These are phyloP conservation scores for Cladophialophora bantiana DNA, from an alignment of 2,329 filamentous ascomycete species.

Conservation along the genomic window DNA sequence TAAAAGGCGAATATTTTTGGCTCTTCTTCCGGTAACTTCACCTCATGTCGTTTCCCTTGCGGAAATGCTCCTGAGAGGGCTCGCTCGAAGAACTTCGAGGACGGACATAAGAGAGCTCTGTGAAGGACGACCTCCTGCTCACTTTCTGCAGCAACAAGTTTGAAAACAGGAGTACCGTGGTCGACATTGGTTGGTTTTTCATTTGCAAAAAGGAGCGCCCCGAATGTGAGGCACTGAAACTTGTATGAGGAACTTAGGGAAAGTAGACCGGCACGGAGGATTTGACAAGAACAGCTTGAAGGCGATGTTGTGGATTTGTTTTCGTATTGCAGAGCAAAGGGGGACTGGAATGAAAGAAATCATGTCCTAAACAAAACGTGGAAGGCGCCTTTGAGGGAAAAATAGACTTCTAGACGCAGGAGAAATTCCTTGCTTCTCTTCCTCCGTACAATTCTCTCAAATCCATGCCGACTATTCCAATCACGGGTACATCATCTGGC, in stretches of 20 bases:
- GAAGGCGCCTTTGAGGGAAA: background rate
- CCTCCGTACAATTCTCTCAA: background rate
- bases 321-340: background rate
- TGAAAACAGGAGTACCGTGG: constrained; percentile 38
- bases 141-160: constrained; percentile 54
- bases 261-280: background rate
- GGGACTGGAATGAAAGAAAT: background rate
- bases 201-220: background rate
- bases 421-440: background rate
- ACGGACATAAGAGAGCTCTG: constrained; percentile 56
- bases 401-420: background rate
- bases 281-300: background rate
- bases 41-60: constrained; percentile 50
- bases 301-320: background rate
- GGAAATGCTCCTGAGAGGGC: constrained; percentile 16
- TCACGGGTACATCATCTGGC: constrained; percentile 34
- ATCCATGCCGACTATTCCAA: background rate
- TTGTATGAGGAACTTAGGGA: background rate
- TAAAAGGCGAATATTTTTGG: constrained; percentile 63
- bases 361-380: background rate
- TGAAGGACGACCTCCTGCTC: constrained; percentile 54
- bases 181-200: constrained; percentile 13
- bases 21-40: constrained; percentile 56
- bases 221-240: background rate
- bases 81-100: constrained; percentile 55